These are phyloP conservation scores for Sporothrix schenckii DNA, from an alignment of 2,329 filamentous ascomycete genomes.

Conservation along the genomic window DNA sequence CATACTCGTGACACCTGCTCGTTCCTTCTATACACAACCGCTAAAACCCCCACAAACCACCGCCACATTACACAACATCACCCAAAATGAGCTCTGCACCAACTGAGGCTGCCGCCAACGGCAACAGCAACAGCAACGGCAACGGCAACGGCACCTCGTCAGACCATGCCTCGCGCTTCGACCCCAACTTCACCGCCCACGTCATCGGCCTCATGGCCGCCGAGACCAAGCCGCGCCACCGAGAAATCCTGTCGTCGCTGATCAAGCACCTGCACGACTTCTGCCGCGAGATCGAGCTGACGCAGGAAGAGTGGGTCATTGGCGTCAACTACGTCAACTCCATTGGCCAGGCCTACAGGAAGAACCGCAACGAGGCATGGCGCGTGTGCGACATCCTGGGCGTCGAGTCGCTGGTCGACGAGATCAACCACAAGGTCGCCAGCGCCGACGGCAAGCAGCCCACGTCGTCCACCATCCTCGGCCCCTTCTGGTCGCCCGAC, in stretches of 20 bases:
- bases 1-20: no score
- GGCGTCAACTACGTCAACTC: slow-evolving; percentile 64
- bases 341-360: slow-evolving; percentile 69
- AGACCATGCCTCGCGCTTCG: slow-evolving; percentile 53
- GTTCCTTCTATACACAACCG: no score
- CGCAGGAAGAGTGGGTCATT: slow-evolving; percentile 76
- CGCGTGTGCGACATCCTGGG: slow-evolving; percentile 73
- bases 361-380: slow-evolving; percentile 73
- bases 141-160: neutral
- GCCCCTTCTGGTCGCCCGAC: slow-evolving; percentile 79
- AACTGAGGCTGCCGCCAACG: neutral
- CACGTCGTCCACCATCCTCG: slow-evolving; percentile 78
- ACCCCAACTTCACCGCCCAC: slow-evolving; percentile 73
- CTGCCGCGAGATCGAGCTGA: slow-evolving; percentile 76
- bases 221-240: slow-evolving; percentile 67
- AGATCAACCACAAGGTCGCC: slow-evolving; percentile 72
- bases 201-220: slow-evolving; percentile 77
- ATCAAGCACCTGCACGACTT: slow-evolving; percentile 81
- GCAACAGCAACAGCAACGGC: neutral
- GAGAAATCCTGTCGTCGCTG: slow-evolving; percentile 67
- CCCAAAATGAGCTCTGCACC: slow-evolving; percentile 1
- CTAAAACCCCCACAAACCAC: neutral
- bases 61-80: neutral
- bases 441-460: slow-evolving; percentile 53
- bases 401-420: slow-evolving; percentile 76